Evolutionary conservation across 768 basidiomycete species (phyloP).

Genomic region (Hirschioporus abietinus): DNA sequence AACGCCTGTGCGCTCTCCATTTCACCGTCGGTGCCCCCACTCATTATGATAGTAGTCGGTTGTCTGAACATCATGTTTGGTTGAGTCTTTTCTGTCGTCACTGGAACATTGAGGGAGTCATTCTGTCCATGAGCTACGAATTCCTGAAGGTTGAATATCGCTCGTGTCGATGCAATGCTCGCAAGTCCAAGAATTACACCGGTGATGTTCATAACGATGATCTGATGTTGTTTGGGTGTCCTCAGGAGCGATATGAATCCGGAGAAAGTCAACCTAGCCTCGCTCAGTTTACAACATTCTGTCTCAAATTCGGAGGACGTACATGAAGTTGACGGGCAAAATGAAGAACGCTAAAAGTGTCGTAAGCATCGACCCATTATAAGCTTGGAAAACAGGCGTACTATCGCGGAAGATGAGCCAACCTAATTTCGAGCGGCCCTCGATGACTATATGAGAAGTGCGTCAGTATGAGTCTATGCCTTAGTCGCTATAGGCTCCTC

Average conservation of each 20-base stretch:
- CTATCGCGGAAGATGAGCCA: neutral
- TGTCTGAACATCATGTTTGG: neutral
- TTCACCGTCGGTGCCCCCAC: neutral
- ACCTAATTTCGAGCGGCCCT: neutral
- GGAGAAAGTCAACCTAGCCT: neutral
- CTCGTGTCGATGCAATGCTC: neutral
- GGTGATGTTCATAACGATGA: neutral
- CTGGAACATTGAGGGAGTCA: neutral
- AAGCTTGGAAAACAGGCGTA: neutral
- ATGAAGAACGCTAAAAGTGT: neutral
- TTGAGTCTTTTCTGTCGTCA: neutral
- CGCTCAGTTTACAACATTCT: neutral
- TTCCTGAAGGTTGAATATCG: neutral
- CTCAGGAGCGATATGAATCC: neutral
- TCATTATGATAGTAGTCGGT: neutral
- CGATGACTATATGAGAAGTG: neutral
- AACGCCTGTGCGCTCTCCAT: neutral
- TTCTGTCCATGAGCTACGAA: neutral
- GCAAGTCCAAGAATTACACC: neutral
- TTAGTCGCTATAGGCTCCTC: neutral
- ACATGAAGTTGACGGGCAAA: neutral
- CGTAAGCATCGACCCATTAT: neutral
- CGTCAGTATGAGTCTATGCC: neutral
- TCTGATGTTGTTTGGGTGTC: neutral
- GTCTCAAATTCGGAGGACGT: neutral